These are phyloP conservation scores for Pseudomassariella vexata DNA, from an alignment of 2,329 filamentous ascomycete genomes.

Conservation along the genomic window DNA sequence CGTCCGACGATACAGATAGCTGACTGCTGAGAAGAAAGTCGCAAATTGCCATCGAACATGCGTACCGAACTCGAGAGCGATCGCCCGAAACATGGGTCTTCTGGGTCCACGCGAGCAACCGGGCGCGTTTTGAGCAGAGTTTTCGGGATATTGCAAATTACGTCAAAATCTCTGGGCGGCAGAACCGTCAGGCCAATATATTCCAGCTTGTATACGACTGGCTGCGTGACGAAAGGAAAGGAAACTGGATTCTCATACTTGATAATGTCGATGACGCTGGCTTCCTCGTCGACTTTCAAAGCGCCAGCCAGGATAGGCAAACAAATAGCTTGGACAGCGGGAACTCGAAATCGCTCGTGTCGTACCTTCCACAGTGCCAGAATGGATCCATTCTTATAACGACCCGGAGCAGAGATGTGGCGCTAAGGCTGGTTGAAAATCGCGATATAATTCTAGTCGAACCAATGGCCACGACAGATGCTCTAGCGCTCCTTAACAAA, in stretches of 20 bases:
- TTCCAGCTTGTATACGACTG: conserved; percentile 21
- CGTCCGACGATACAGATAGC: not conserved
- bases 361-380: conserved; percentile 20
- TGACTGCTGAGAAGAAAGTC: conserved; percentile 9
- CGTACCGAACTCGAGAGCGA: not conserved
- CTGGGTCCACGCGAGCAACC: conserved; percentile 13
- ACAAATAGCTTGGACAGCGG: not conserved
- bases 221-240: conserved; percentile 22
- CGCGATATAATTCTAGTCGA: conserved; percentile 18
- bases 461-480: conserved; percentile 19
- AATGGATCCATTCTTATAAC: conserved; percentile 24
- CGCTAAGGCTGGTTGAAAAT: conserved; percentile 13
- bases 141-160: conserved; percentile 25
- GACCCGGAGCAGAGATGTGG: conserved; percentile 7
- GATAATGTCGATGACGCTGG: conserved; percentile 29
- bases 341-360: conserved; percentile 10
- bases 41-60: conserved; percentile 12
- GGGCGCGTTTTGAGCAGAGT: conserved; percentile 23
- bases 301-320: conserved; percentile 3
- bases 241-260: conserved; percentile 28
- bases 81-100: too few relatives aligned
- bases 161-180: conserved; percentile 18
- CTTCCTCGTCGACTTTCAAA: conserved; percentile 16
- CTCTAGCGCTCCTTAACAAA: conserved; percentile 22
- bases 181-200: conserved; percentile 17